Percentiles rank a stretch among this genome's conserved stretches.
phyloP scores from a whole-genome alignment of 805 yeast genomes.

The Metschnikowia bowlesiae region DNA sequence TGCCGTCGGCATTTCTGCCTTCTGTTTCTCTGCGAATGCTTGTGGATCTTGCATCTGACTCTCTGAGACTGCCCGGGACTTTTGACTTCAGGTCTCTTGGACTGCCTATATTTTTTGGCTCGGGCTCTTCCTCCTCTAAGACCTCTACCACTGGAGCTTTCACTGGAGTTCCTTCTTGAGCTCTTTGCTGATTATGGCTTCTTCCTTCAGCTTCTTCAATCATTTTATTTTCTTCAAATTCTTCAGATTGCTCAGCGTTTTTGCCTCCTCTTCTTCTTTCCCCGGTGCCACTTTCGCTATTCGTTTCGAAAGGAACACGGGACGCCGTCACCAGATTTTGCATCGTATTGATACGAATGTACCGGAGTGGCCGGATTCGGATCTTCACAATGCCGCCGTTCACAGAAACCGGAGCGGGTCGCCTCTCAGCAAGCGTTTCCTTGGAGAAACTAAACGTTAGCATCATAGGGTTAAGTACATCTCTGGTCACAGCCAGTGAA shows the following conservation, averaged over 20 bases:
- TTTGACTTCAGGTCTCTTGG: not conserved
- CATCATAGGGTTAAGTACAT: constrained; percentile 5
- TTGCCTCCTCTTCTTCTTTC: not conserved
- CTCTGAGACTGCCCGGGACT: not conserved
- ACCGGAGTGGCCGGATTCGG: not conserved
- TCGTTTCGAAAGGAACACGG: not conserved
- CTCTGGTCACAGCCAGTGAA: constrained; percentile 8
- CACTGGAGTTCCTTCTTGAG: too few relatives aligned
- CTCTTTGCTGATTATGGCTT: not conserved
- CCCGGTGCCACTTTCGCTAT: not conserved
- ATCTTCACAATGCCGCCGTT: not conserved
- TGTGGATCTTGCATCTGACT: not conserved
- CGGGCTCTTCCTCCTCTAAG: not conserved
- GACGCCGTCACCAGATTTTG: not conserved
- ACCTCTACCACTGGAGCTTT: too few relatives aligned
- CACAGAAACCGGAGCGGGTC: not conserved
- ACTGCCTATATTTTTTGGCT: not conserved
- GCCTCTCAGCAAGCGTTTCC: not conserved
- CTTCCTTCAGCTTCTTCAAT: not conserved
- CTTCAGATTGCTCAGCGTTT: not conserved
- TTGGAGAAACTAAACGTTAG: constrained; percentile 10
- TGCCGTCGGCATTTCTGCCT: not conserved
- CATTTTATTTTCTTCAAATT: not conserved
- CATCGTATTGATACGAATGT: constrained; percentile 1
- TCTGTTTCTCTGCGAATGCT: not conserved